Percentiles rank a stretch among this genome's conserved stretches.
These are phyloP conservation scores for Arachnomyces sp. DNA, from an alignment of 2,329 filamentous ascomycete genomes.

Conservation along the genomic window DNA sequence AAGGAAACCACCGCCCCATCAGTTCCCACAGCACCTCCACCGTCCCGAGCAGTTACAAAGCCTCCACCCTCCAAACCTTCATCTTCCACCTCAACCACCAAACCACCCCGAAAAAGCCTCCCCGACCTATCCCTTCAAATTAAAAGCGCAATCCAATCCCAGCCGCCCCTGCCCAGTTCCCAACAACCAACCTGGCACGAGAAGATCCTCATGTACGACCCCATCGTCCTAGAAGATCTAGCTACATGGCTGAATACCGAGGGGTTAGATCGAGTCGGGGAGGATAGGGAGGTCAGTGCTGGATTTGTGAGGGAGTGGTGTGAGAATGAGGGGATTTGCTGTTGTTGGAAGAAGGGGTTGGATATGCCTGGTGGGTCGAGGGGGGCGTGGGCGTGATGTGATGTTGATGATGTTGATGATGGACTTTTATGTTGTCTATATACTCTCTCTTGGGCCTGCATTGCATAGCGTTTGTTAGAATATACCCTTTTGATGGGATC, in stretches of 20 bases:
- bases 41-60: too few relatives aligned
- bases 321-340: slow-evolving; percentile 77
- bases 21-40: too few relatives aligned
- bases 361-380: not conserved
- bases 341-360: slow-evolving; percentile 54
- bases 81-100: not conserved
- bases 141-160: slow-evolving; percentile 39
- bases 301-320: slow-evolving; percentile 80
- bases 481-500: too few relatives aligned
- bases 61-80: not conserved
- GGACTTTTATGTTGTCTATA: not conserved
- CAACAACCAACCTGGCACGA: slow-evolving; percentile 66
- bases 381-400: not conserved
- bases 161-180: slow-evolving; percentile 24
- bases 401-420: not conserved
- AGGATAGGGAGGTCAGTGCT: slow-evolving; percentile 55
- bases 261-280: slow-evolving; percentile 53
- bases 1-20: too few relatives aligned
- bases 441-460: not conserved
- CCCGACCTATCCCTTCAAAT: slow-evolving; percentile 40
- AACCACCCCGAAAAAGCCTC: slow-evolving; percentile 10
- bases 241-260: slow-evolving; percentile 72
- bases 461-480: not conserved
- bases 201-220: slow-evolving; percentile 89
- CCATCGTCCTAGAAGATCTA: slow-evolving; percentile 79